Conservation (phyloP, 1,284 basidiomycete species). For the Cryptococcus wingfieldii region DNA sequence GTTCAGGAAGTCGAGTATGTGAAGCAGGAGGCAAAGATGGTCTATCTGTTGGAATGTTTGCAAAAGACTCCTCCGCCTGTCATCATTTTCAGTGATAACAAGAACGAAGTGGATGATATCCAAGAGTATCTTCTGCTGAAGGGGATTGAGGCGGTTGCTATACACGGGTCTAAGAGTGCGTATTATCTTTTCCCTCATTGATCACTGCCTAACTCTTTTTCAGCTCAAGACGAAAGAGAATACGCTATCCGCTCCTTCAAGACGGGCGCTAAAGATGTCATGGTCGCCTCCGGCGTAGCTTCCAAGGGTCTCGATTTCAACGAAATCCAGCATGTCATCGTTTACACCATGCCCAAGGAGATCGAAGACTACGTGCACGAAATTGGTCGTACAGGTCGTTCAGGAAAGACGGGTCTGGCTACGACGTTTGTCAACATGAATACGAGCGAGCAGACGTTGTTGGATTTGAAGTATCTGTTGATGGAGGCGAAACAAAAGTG, state of each 20-base stretch:
- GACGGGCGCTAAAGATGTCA: conserved; percentile 92
- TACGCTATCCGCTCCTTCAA: conserved; percentile 98
- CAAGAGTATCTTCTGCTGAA: conserved; percentile 96
- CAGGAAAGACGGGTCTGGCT: conserved; percentile 97
- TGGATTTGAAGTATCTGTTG: conserved; percentile 94
- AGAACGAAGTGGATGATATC: conserved; percentile 99
- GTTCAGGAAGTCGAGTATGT: conserved; percentile 98
- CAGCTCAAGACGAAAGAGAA: conserved; percentile 96
- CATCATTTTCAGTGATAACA: conserved; percentile 97
- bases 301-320: conserved; percentile 98
- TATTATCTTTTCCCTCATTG: conserved; percentile 2
- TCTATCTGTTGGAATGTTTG: conserved; percentile 91
- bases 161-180: conserved; percentile 93
- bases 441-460: conserved; percentile 87
- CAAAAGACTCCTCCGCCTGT: conserved; percentile 99
- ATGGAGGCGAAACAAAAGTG: conserved; percentile 97
- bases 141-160: conserved; percentile 96
- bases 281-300: conserved; percentile 97
- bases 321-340: conserved; percentile 66
- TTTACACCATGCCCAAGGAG: conserved; percentile 97
- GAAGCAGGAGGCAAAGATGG: conserved; percentile 99
- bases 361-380: conserved; percentile 95
- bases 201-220: conserved; percentile 3
- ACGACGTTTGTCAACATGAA: conserved; percentile 99
- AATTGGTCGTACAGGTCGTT: conserved; percentile 95